Base-by-base conservation (phyloP, 495 filamentous ascomycete genomes). In the Aspergillus homomorphus region DNA sequence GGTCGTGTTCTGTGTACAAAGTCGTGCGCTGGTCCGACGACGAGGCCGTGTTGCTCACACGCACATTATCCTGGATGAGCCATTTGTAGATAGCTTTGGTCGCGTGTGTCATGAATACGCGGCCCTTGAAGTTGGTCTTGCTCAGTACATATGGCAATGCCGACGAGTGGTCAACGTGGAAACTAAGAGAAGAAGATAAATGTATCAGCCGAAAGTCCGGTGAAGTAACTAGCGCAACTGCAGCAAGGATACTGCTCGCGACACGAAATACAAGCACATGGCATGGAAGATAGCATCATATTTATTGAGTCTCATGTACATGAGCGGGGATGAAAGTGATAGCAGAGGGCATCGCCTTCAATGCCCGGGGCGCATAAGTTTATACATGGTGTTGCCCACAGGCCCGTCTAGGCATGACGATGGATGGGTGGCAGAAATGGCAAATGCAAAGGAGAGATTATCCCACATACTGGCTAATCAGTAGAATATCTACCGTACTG, bases 1-100 rank as follows among this genome's bases (percentile, higher is more conserved):
- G 92, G 68, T 98, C 94, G 54, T 90, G 85, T 71, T 98, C 94
- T 1, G 91, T 96, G 68, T 96, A 98, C 44, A 97, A 83, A 1
- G 87, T 86, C 0, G 89, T 84, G 10, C 84, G 84, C 58, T 88
- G 83, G 59, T 90, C 87, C 1, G 89, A 88, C 16, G 82, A 84
- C 16, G 81, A 83, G 0, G 89, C 87, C 0, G 89, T 91, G 69
- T 91, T 87, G 65, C 79, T 83, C 33, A 98, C 92, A 58, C 94
- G 87, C 24, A 98, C 89, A 68, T 89, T 92, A 74, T 98, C 94
- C 70, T 96, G 91, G 53, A 98, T 96, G 33, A 98, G 81, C 92
- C 93, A 97, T 79, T 97, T 98, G 81, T 98, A 98, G 73, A 98
- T 98, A 59, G 94, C 94, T 73, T 97, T 97, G 22, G 94, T 98